phyloP scores from a whole-genome alignment of 1,284 basidiomycete species.

The Laetiporus sulphureus region DNA sequence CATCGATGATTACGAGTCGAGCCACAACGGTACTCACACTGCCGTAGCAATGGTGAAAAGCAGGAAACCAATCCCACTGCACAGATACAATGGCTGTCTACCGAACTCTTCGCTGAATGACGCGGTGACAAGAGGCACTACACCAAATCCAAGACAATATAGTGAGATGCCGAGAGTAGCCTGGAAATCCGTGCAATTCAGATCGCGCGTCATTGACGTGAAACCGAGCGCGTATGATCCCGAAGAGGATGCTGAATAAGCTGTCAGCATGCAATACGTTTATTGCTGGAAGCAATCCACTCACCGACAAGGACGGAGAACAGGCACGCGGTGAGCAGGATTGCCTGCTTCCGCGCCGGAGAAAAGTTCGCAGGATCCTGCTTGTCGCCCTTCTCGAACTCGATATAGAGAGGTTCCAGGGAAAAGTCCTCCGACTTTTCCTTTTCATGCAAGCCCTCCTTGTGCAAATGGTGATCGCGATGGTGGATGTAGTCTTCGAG shows the following conservation, averaged over 20 bases:
- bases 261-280: not conserved
- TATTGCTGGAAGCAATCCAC: conserved; percentile 11
- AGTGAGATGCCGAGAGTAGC: conserved; percentile 55
- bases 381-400: conserved; percentile 42
- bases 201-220: conserved; percentile 56
- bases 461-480: conserved; percentile 14
- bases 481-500: conserved; percentile 22
- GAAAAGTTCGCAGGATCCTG: conserved; percentile 48
- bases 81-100: conserved; percentile 60
- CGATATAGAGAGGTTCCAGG: conserved; percentile 29
- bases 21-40: conserved; percentile 56
- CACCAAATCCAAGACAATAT: conserved; percentile 63
- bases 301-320: conserved; percentile 50
- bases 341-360: conserved; percentile 36
- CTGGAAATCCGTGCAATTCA: conserved; percentile 51
- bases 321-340: conserved; percentile 51
- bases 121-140: conserved; percentile 65
- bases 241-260: conserved; percentile 38
- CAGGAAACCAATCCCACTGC: conserved; percentile 47
- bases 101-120: conserved; percentile 79
- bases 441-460: conserved; percentile 5
- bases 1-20: no score
- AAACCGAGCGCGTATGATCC: conserved; percentile 55
- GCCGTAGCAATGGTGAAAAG: conserved; percentile 55
- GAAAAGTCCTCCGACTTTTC: conserved; percentile 1